Conservation (phyloP, 805 yeast genomes). For the Henningerozyma blattae region DNA sequence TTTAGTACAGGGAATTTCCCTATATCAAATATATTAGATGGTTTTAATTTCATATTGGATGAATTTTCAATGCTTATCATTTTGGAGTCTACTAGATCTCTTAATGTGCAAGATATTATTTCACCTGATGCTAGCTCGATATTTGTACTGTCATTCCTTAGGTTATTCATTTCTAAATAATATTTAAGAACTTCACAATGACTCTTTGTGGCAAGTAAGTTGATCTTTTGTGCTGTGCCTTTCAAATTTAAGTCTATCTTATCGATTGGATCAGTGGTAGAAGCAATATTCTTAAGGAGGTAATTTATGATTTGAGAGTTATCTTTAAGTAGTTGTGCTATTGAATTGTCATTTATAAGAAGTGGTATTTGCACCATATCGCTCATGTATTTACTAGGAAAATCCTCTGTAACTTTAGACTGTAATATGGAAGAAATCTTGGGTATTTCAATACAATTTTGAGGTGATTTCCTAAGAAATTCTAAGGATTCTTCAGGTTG, state of each 20-base stretch:
- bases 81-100: conserved; percentile 3
- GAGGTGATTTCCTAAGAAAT: conserved; percentile 28
- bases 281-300: conserved; percentile 8
- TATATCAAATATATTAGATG: too few relatives aligned
- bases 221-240: neutral
- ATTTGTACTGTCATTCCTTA: conserved; percentile 2
- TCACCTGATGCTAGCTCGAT: conserved; percentile 8
- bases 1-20: too few relatives aligned
- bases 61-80: too few relatives aligned
- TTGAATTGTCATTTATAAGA: conserved; percentile 7
- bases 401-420: conserved; percentile 8
- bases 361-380: conserved; percentile 10
- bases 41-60: too few relatives aligned
- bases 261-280: neutral
- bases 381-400: conserved; percentile 23
- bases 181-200: conserved; percentile 8
- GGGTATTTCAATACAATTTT: conserved; percentile 21
- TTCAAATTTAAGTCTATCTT: neutral
- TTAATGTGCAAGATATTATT: conserved; percentile 5
- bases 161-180: conserved; percentile 5
- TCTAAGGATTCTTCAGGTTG: conserved; percentile 28
- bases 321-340: conserved; percentile 4
- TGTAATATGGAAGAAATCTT: conserved; percentile 13
- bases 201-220: conserved; percentile 6
- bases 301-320: conserved; percentile 13